phyloP scores from a whole-genome alignment of 768 basidiomycete genomes.

The Galerina marginata region DNA sequence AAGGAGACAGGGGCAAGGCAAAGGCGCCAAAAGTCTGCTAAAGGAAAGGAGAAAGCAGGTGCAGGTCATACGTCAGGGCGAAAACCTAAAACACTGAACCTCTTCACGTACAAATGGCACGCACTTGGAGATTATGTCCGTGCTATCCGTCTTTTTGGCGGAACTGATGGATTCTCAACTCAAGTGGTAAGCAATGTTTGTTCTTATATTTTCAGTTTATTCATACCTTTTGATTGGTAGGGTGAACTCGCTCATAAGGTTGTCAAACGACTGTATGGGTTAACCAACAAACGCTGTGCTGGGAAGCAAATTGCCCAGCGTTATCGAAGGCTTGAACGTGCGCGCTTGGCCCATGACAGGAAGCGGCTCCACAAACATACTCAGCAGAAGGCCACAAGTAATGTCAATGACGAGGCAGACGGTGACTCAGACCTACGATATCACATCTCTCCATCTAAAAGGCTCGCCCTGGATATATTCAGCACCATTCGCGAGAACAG shows the following conservation, averaged over 20 bases:
- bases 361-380: neutral
- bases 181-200: conserved; percentile 36
- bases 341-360: neutral
- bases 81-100: conserved; percentile 29
- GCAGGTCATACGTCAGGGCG: neutral
- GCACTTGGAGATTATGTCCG: conserved; percentile 40
- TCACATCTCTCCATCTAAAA: conserved; percentile 10
- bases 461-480: neutral
- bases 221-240: conserved; percentile 27
- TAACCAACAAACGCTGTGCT: conserved; percentile 39
- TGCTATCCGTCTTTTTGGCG: conserved; percentile 36
- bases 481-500: neutral
- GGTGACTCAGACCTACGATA: conserved; percentile 4
- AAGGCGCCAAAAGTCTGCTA: conserved; percentile 6
- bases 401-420: too few species aligned
- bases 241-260: conserved; percentile 48
- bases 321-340: neutral
- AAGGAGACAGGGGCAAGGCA: conserved; percentile 38
- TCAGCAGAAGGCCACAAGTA: too few species aligned
- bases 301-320: conserved; percentile 33
- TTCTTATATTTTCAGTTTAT: neutral
- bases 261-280: conserved; percentile 42
- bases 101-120: too few species aligned
- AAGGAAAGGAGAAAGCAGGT: neutral
- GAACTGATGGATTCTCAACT: conserved; percentile 45